Conservation (phyloP, 73 alveolate species). For the Loxodes magnus region DNA sequence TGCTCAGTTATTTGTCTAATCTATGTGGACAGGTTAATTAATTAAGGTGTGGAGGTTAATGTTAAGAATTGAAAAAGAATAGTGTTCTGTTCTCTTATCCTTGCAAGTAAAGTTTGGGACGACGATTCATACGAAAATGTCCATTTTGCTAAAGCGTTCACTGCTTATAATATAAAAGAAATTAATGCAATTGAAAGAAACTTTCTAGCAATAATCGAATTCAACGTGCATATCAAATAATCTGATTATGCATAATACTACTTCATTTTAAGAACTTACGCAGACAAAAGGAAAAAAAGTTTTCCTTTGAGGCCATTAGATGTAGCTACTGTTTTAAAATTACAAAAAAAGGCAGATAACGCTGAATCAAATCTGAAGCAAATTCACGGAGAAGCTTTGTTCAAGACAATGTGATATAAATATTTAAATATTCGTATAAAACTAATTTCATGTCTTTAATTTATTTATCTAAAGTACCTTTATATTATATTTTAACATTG, state of each 20-base stretch:
- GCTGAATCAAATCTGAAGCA: conserved; percentile 63
- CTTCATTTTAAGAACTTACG: conserved; percentile 83
- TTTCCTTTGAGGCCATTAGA: conserved; percentile 63
- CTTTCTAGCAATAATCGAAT: conserved; percentile 82
- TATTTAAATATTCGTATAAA: background rate
- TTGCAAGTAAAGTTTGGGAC: conserved; percentile 97
- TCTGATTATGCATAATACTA: conserved; percentile 95
- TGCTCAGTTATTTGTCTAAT: conserved; percentile 81
- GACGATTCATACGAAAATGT: conserved; percentile 97
- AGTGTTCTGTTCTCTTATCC: conserved; percentile 72
- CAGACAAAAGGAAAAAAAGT: conserved; percentile 55
- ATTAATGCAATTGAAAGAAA: conserved; percentile 91
- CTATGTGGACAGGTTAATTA: conserved; percentile 91
- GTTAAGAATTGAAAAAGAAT: conserved; percentile 97
- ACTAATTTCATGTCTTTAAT: no score
- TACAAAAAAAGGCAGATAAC: conserved; percentile 35
- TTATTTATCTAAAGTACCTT: no score
- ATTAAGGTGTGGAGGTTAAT: conserved; percentile 82
- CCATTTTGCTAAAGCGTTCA: conserved; percentile 95
- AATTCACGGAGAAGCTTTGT: conserved; percentile 19
- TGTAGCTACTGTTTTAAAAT: conserved; percentile 36
- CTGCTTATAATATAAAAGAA: conserved; percentile 79
- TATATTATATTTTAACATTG: no score
- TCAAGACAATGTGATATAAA: conserved; percentile 1
- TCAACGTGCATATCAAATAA: conserved; percentile 76